Conservation (phyloP, 352 stramenopile species). For the Pilasporangium apinafurcum region DNA sequence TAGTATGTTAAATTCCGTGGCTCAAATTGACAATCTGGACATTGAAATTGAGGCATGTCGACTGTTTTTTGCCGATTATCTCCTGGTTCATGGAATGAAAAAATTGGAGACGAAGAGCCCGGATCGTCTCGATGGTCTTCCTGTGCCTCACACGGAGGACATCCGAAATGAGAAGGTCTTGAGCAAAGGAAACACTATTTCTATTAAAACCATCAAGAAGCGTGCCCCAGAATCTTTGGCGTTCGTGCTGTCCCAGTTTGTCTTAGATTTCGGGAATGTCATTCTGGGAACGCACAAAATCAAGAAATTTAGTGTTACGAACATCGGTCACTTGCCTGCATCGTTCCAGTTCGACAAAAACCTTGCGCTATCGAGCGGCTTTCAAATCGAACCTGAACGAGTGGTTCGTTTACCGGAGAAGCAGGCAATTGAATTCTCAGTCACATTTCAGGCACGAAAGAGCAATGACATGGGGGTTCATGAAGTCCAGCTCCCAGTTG, state of each 20-base stretch:
- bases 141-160: no score
- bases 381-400: slow-evolving; percentile 91
- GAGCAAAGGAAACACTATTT: no score
- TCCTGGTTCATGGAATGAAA: slow-evolving; percentile 47
- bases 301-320: slow-evolving; percentile 90
- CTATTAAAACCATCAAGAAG: slow-evolving; percentile 20
- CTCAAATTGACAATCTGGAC: slow-evolving; percentile 57
- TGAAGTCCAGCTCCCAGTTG: slow-evolving; percentile 78
- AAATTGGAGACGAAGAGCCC: slow-evolving; percentile 10
- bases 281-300: slow-evolving; percentile 89
- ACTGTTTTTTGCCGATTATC: slow-evolving; percentile 84
- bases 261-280: slow-evolving; percentile 93
- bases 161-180: no score
- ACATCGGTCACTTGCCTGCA: slow-evolving; percentile 79
- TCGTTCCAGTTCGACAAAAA: slow-evolving; percentile 93
- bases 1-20: no score
- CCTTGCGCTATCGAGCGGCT: slow-evolving; percentile 74
- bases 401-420: slow-evolving; percentile 91
- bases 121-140: no score
- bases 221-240: slow-evolving; percentile 24
- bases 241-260: slow-evolving; percentile 88
- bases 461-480: slow-evolving; percentile 74
- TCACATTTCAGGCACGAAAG: slow-evolving; percentile 89
- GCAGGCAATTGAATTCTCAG: slow-evolving; percentile 82
- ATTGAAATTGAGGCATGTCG: slow-evolving; percentile 80